These are phyloP conservation scores for Bruguiera hainesii DNA, from an alignment of 441 rosid species.

Conservation along the genomic window DNA sequence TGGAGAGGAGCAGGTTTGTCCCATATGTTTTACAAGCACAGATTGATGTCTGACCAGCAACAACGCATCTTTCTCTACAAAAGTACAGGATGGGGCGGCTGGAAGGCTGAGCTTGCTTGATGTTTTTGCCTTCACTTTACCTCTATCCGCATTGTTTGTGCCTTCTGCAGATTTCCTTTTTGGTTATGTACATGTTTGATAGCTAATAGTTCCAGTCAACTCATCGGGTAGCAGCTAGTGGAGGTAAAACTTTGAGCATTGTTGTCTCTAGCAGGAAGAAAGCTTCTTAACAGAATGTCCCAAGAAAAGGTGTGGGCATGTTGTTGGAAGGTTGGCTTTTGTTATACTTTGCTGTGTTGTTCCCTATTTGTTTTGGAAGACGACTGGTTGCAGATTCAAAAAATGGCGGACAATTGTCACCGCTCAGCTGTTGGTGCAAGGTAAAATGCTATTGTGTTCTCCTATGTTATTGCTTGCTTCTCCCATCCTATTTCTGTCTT, in stretches of 20 bases:
- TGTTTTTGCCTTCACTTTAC: constrained; percentile 19
- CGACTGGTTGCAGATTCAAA: constrained; percentile 34
- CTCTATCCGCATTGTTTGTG: constrained; percentile 3
- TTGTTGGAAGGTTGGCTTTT: constrained; percentile 26
- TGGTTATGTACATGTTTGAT: constrained; percentile 53
- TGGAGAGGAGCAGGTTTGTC: neutral
- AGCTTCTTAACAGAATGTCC: constrained; percentile 28
- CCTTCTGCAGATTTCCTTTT: constrained; percentile 22
- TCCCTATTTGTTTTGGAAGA: constrained; percentile 27
- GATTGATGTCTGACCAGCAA: constrained; percentile 36
- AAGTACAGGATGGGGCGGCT: constrained; percentile 27
- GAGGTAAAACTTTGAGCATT: constrained; percentile 30
- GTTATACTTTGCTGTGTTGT: constrained; percentile 26
- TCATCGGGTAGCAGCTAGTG: constrained; percentile 31
- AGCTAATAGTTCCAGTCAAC: constrained; percentile 43
- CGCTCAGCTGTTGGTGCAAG: constrained; percentile 35
- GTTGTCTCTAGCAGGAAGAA: constrained; percentile 35
- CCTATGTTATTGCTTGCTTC: neutral
- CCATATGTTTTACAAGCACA: constrained; percentile 22
- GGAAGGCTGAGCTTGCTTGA: constrained; percentile 26
- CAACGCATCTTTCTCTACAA: constrained; percentile 23
- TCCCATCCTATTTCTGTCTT: neutral
- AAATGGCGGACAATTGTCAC: constrained; percentile 33
- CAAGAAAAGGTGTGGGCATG: constrained; percentile 22
- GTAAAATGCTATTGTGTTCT: constrained; percentile 27